A percentile compares a stretch with the other conserved stretches of the same genome.
Conservation (phyloP, 768 basidiomycete species). For the Astraeus odoratus region DNA sequence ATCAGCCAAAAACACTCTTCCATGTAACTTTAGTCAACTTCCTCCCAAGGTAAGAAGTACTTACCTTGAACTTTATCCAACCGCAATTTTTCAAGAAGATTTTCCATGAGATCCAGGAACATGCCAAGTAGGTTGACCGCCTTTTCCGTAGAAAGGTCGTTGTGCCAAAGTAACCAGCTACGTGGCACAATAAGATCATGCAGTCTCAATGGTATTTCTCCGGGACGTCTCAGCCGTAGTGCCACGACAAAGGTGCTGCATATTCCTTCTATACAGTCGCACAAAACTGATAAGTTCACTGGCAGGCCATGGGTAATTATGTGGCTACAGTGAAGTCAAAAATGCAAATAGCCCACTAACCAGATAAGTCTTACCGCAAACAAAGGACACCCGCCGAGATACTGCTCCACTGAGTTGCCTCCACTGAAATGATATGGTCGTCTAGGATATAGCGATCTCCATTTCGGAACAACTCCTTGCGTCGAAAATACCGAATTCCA, state of each 20-base stretch:
- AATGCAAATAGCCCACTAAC: background rate
- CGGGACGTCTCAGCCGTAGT: constrained; percentile 13
- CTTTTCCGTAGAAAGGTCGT: too few relatives aligned
- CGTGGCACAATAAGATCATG: constrained; percentile 48
- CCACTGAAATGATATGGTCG: constrained; percentile 25
- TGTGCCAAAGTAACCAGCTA: constrained; percentile 42
- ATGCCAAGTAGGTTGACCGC: too few relatives aligned
- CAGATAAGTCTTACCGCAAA: constrained; percentile 30
- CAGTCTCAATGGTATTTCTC: constrained; percentile 12
- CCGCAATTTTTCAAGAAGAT: too few relatives aligned
- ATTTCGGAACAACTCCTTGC: constrained; percentile 5
- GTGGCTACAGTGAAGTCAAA: constrained; percentile 29
- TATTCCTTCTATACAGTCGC: constrained; percentile 44
- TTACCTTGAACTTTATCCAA: too few relatives aligned
- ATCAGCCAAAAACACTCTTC: too few relatives aligned
- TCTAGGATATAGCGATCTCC: constrained; percentile 22
- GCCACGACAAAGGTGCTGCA: constrained; percentile 36
- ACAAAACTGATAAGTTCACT: constrained; percentile 43
- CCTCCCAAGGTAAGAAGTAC: too few relatives aligned
- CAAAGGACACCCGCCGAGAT: constrained; percentile 33
- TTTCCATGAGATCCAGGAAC: too few relatives aligned
- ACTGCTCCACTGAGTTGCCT: constrained; percentile 21
- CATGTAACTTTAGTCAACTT: too few relatives aligned
- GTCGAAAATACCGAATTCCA: constrained; percentile 17
- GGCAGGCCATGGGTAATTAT: constrained; percentile 31